Evolutionary conservation across 352 stramenopile species (phyloP).

Genomic region (Globisporangium emineosum): DNA sequence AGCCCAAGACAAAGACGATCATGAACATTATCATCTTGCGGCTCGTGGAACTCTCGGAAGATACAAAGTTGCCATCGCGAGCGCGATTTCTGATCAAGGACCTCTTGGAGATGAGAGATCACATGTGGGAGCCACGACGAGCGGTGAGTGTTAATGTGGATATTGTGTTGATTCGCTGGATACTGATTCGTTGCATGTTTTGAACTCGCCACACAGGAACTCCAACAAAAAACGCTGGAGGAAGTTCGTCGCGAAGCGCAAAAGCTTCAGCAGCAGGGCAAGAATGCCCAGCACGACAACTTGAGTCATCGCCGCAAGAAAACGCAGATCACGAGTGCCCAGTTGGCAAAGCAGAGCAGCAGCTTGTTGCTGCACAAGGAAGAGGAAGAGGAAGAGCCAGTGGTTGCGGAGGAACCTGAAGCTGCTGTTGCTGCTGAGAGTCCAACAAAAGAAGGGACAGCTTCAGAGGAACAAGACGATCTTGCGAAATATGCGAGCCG

Average conservation of each 20-base stretch:
- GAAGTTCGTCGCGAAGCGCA: conserved; percentile 81
- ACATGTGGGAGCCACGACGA: conserved; percentile 83
- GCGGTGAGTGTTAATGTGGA: conserved; percentile 29
- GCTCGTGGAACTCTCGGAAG: conserved; percentile 79
- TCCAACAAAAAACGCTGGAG: conserved; percentile 86
- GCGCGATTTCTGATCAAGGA: conserved; percentile 83
- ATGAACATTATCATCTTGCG: conserved; percentile 88
- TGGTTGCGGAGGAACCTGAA: conserved; percentile 4
- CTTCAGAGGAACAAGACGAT: conserved; percentile 24
- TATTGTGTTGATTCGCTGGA: not conserved
- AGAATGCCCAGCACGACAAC: conserved; percentile 87
- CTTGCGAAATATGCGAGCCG: conserved; percentile 50
- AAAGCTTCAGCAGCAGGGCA: conserved; percentile 79
- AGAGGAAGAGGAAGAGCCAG: conserved; percentile 18
- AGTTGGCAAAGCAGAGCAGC: conserved; percentile 78
- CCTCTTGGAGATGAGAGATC: conserved; percentile 79
- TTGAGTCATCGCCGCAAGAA: conserved; percentile 70
- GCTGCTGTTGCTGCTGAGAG: conserved; percentile 15
- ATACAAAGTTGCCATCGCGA: conserved; percentile 66
- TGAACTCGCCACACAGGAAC: conserved; percentile 34
- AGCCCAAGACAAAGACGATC: conserved; percentile 64
- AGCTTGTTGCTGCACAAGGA: conserved; percentile 62
- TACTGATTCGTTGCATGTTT: not conserved
- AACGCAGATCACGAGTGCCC: conserved; percentile 69
- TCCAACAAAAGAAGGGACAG: not conserved